These are phyloP conservation scores for Theileria parva DNA, from an alignment of 169 alveolate genomes.

Conservation along the genomic window DNA sequence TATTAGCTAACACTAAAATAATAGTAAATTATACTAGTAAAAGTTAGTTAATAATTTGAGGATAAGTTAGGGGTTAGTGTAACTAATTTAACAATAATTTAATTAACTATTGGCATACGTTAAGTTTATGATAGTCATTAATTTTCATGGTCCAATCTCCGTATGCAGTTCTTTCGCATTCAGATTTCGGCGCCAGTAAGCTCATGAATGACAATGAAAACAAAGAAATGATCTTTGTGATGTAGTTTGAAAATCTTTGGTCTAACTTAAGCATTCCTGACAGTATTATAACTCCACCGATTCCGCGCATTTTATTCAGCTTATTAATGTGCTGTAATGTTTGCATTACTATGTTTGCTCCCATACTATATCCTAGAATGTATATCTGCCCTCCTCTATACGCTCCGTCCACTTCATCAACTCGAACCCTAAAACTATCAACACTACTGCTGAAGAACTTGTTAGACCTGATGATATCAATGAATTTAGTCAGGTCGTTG, in stretches of 20 bases:
- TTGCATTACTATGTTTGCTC: background rate
- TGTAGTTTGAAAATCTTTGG: background rate
- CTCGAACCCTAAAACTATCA: background rate
- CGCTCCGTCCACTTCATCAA: no score
- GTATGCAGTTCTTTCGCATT: background rate
- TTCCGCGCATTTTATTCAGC: background rate
- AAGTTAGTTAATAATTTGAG: background rate
- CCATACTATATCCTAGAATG: background rate
- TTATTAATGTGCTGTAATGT: background rate
- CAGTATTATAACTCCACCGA: background rate
- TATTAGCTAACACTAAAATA: no score
- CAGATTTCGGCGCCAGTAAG: background rate
- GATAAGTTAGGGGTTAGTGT: no score
- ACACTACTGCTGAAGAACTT: background rate
- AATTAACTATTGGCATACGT: background rate
- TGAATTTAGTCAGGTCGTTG: background rate
- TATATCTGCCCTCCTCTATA: background rate
- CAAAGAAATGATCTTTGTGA: background rate
- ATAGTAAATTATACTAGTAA: no score
- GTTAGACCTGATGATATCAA: background rate
- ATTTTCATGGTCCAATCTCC: background rate
- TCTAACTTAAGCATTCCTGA: background rate
- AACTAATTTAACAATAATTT: background rate
- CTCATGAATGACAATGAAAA: background rate
- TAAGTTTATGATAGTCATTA: constrained; percentile 1